Conservation (phyloP, 225 moss, liverwort and hornwort species). For the Polytrichum formosum region DNA sequence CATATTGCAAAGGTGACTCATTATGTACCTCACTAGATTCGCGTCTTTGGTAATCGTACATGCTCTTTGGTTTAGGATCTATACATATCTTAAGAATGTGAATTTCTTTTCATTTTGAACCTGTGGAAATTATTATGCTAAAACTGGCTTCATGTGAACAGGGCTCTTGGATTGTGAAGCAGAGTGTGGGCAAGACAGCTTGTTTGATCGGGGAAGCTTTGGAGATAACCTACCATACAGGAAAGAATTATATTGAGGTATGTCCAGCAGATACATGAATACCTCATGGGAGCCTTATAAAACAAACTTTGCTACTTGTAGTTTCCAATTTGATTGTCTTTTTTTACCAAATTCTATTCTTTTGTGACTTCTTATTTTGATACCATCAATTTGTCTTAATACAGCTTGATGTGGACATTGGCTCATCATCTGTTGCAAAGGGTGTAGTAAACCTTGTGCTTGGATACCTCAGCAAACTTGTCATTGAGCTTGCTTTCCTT, state of each 20-base stretch:
- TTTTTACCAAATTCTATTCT: too few species aligned
- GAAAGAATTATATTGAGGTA: slow-evolving; percentile 86
- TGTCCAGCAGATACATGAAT: not conserved
- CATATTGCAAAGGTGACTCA: slow-evolving; percentile 52
- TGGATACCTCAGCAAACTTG: slow-evolving; percentile 92
- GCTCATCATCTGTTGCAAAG: slow-evolving; percentile 95
- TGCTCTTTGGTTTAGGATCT: not conserved
- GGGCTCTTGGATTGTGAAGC: slow-evolving; percentile 99
- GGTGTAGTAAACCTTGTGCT: slow-evolving; percentile 92
- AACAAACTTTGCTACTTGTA: too few species aligned
- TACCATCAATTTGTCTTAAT: not conserved
- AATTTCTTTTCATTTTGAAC: not conserved
- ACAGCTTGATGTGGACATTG: slow-evolving; percentile 98
- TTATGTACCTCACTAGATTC: not conserved
- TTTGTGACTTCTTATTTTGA: too few species aligned
- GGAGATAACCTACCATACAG: slow-evolving; percentile 86
- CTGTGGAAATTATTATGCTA: not conserved
- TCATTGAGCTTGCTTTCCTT: slow-evolving; percentile 97
- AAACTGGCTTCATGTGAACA: not conserved
- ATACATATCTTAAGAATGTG: not conserved
- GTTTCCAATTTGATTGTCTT: too few species aligned
- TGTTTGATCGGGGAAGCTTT: slow-evolving; percentile 93
- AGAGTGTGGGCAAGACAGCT: slow-evolving; percentile 99
- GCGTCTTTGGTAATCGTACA: not conserved
- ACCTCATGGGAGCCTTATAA: too few species aligned